Evolutionary conservation across 2,329 filamentous ascomycete species (phyloP).

Genomic region (Ophiostoma tasmaniense): DNA sequence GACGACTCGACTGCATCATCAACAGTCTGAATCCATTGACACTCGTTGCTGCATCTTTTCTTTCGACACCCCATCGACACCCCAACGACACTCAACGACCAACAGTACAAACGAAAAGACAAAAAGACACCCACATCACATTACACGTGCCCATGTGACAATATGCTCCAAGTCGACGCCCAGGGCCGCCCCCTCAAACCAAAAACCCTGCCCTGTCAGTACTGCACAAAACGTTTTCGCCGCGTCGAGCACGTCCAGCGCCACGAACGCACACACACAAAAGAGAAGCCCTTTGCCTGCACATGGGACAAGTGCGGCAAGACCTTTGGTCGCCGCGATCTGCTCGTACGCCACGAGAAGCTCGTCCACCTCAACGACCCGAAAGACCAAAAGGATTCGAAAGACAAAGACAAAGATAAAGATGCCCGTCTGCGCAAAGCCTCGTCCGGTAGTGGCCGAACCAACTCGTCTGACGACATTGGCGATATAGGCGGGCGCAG

Average conservation of each 20-base stretch:
- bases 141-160: neutral
- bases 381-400: slow-evolving; percentile 42
- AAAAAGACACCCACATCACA: too few species aligned
- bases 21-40: too few species aligned
- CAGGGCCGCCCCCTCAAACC: slow-evolving; percentile 51
- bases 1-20: too few species aligned
- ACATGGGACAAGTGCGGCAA: slow-evolving; percentile 52
- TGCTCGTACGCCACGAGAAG: slow-evolving; percentile 56
- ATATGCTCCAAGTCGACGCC: slow-evolving; percentile 42
- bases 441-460: slow-evolving; percentile 39
- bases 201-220: slow-evolving; percentile 54
- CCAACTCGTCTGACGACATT: slow-evolving; percentile 38
- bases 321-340: slow-evolving; percentile 55
- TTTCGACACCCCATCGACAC: neutral
- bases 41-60: too few species aligned
- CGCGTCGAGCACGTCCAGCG: slow-evolving; percentile 57
- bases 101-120: neutral
- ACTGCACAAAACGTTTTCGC: slow-evolving; percentile 55
- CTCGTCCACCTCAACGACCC: slow-evolving; percentile 53
- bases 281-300: slow-evolving; percentile 56
- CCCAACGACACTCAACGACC: neutral
- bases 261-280: slow-evolving; percentile 56
- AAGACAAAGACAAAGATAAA: too few species aligned
- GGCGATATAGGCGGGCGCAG: slow-evolving; percentile 33
- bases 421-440: slow-evolving; percentile 40